phyloP scores from a whole-genome alignment of 2,329 filamentous ascomycete species.

The Aspergillus sp. region DNA sequence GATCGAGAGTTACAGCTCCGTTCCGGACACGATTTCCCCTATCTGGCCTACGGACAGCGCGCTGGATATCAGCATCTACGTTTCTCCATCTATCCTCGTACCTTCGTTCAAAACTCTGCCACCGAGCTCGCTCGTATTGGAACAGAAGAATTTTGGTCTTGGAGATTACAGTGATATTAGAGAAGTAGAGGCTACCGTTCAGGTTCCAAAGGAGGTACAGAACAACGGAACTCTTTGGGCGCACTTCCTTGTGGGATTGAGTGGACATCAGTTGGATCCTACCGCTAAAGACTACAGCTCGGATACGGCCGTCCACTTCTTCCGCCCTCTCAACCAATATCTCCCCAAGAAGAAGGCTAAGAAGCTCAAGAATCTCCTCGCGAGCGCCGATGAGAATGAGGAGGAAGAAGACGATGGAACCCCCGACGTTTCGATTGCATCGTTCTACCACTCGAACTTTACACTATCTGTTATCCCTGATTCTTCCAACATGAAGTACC shows the following conservation, averaged over 20 bases:
- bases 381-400: slow-evolving; percentile 50
- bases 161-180: slow-evolving; percentile 79
- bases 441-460: slow-evolving; percentile 94
- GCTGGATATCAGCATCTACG: slow-evolving; percentile 80
- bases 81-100: slow-evolving; percentile 72
- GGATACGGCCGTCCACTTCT: slow-evolving; percentile 76
- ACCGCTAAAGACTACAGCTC: slow-evolving; percentile 69
- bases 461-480: slow-evolving; percentile 85
- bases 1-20: slow-evolving; percentile 46
- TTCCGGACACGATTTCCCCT: slow-evolving; percentile 71
- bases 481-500: slow-evolving; percentile 67
- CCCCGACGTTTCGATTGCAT: slow-evolving; percentile 69
- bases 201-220: slow-evolving; percentile 76
- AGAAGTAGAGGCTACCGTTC: slow-evolving; percentile 72
- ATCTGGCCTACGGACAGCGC: slow-evolving; percentile 81
- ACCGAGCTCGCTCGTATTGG: slow-evolving; percentile 68
- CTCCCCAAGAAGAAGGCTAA: slow-evolving; percentile 84
- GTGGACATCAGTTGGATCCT: slow-evolving; percentile 76
- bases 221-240: slow-evolving; percentile 92
- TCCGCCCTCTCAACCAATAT: slow-evolving; percentile 83
- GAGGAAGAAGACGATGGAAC: slow-evolving; percentile 55
- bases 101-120: slow-evolving; percentile 63
- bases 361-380: slow-evolving; percentile 84
- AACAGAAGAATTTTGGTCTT: slow-evolving; percentile 77
- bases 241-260: slow-evolving; percentile 84